Conservation (phyloP, 1,139 yeast species). For the Candida sp. region DNA sequence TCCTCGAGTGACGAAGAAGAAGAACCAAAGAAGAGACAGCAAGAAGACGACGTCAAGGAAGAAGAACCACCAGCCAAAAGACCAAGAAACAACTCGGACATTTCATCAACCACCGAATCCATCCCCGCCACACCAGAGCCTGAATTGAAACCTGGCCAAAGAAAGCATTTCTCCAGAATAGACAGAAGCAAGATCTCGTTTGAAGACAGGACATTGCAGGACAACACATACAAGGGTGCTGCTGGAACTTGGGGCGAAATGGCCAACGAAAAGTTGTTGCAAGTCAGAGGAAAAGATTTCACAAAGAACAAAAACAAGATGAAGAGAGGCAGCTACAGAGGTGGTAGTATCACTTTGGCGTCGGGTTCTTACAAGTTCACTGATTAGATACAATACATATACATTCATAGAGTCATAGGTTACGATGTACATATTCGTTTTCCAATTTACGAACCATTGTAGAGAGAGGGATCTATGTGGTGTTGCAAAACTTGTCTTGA, state of each 20-base stretch:
- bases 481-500: no score
- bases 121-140: slow-evolving; percentile 36
- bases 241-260: slow-evolving; percentile 99
- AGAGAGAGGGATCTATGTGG: no score
- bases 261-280: slow-evolving; percentile 85
- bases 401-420: neutral
- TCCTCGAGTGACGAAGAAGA: slow-evolving; percentile 18
- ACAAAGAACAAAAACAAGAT: slow-evolving; percentile 97
- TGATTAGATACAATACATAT: slow-evolving; percentile 44
- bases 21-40: slow-evolving; percentile 18
- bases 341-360: slow-evolving; percentile 90
- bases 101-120: slow-evolving; percentile 30
- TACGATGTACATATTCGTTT: no score
- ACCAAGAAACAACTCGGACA: slow-evolving; percentile 28
- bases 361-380: slow-evolving; percentile 93
- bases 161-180: slow-evolving; percentile 92
- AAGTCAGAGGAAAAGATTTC: slow-evolving; percentile 95
- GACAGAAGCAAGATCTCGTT: slow-evolving; percentile 78
- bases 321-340: slow-evolving; percentile 97
- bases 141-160: slow-evolving; percentile 65
- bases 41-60: slow-evolving; percentile 16
- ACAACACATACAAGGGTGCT: slow-evolving; percentile 95
- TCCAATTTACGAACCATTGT: no score
- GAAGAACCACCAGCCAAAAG: slow-evolving; percentile 30
- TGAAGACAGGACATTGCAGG: slow-evolving; percentile 68